A percentile compares a stretch with the other conserved stretches of the same genome.
These are phyloP conservation scores for Gossypium raimondii DNA, from an alignment of 345 rosid genomes.

Conservation along the genomic window DNA sequence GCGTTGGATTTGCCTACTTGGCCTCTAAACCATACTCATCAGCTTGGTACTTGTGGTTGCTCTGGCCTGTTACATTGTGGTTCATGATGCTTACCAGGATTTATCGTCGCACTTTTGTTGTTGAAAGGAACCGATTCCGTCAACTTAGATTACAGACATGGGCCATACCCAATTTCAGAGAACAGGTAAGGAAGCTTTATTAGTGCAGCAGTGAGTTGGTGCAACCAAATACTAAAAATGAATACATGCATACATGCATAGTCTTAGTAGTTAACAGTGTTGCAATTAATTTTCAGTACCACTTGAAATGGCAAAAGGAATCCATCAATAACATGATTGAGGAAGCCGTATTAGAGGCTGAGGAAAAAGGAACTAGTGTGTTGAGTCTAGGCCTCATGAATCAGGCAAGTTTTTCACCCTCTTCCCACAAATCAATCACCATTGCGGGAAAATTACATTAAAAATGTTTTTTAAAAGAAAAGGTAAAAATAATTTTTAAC, in stretches of 20 bases:
- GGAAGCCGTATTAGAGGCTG: slow-evolving; percentile 53
- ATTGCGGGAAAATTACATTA: not conserved
- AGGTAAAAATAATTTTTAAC: too few species aligned
- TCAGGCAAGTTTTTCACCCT: slow-evolving; percentile 36
- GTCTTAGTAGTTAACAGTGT: not conserved
- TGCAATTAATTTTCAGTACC: slow-evolving; percentile 38
- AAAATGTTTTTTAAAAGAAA: too few species aligned
- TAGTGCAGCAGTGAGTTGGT: not conserved
- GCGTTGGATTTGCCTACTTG: not conserved
- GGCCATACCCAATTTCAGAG: slow-evolving; percentile 58
- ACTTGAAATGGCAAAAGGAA: slow-evolving; percentile 28
- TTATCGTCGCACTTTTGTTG: slow-evolving; percentile 38
- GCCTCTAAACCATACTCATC: not conserved
- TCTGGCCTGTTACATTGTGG: not conserved
- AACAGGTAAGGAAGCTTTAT: slow-evolving; percentile 39
- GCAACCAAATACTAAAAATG: not conserved
- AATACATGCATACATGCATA: not conserved
- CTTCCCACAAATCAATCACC: not conserved
- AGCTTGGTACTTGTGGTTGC: not conserved
- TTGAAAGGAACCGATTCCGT: slow-evolving; percentile 47
- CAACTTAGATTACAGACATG: slow-evolving; percentile 57
- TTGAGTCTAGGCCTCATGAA: slow-evolving; percentile 25
- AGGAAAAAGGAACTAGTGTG: slow-evolving; percentile 52
- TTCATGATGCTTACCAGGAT: slow-evolving; percentile 30
- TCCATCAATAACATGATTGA: slow-evolving; percentile 28